Evolutionary conservation across 108 stramenopile genomes (phyloP).

Genomic region (Aureococcus anophagefferens): DNA sequence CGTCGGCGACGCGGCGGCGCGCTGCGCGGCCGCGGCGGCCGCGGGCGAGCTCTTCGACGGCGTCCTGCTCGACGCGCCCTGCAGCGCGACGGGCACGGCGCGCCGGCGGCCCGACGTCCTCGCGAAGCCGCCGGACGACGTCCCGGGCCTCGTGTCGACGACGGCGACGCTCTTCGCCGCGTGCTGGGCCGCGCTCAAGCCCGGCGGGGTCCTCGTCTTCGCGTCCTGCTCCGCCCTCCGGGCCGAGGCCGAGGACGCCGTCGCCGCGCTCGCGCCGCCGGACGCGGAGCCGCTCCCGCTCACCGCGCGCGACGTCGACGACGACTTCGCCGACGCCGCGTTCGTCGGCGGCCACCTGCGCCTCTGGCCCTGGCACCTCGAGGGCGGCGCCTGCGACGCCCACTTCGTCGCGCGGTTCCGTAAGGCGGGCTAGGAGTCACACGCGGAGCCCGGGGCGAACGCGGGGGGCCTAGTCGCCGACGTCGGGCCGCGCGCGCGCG

Average conservation of each 20-base stretch:
- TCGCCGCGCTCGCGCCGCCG: not conserved
- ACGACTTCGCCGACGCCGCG: not conserved
- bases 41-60: slow-evolving; percentile 27
- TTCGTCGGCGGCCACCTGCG: not conserved
- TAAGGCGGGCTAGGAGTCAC: not conserved
- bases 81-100: slow-evolving; percentile 65
- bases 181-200: not conserved
- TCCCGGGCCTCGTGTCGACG: slow-evolving; percentile 39
- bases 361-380: not conserved
- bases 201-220: not conserved
- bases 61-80: slow-evolving; percentile 64
- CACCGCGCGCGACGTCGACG: not conserved
- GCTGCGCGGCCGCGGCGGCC: slow-evolving; percentile 31
- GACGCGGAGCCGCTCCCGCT: not conserved
- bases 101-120: slow-evolving; percentile 65
- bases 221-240: not conserved
- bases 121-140: slow-evolving; percentile 26
- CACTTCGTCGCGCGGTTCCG: not conserved
- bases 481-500: no score
- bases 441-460: no score
- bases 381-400: not conserved
- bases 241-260: not conserved
- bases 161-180: slow-evolving; percentile 13
- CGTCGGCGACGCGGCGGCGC: not conserved
- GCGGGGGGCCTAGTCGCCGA: no score